Conservation (phyloP, 2,329 filamentous ascomycete species). For the Didymella pinodella region DNA sequence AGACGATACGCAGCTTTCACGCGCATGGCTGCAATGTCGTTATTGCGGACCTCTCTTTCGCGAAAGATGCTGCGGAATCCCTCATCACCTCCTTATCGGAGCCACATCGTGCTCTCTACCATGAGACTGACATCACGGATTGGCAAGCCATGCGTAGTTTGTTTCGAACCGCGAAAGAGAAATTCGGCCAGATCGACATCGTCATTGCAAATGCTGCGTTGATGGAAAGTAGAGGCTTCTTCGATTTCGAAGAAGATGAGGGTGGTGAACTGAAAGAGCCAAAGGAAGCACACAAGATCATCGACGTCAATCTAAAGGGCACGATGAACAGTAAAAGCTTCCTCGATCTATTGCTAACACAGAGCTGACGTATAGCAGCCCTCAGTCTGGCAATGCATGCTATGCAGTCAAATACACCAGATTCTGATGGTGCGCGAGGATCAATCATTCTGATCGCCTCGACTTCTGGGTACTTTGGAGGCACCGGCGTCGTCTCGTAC, state of each 20-base stretch:
- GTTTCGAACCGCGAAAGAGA: conserved; percentile 43
- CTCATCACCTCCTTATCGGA: conserved; percentile 43
- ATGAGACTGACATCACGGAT: conserved; percentile 48
- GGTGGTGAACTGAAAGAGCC: conserved; percentile 41
- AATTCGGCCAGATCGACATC: conserved; percentile 51
- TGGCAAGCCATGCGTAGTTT: conserved; percentile 50
- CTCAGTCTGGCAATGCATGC: conserved; percentile 38
- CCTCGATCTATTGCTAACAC: background rate
- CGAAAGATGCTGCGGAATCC: conserved; percentile 33
- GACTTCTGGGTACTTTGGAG: conserved; percentile 56
- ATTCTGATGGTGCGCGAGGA: conserved; percentile 35
- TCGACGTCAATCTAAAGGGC: conserved; percentile 56
- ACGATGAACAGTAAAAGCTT: conserved; percentile 54
- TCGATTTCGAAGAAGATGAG: conserved; percentile 44
- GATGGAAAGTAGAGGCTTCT: conserved; percentile 49
- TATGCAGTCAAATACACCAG: conserved; percentile 47
- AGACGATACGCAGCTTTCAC: conserved; percentile 51
- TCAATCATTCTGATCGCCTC: conserved; percentile 54
- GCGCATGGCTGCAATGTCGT: conserved; percentile 51
- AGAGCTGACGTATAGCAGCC: conserved; percentile 24
- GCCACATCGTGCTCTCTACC: conserved; percentile 44
- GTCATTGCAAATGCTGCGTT: conserved; percentile 56
- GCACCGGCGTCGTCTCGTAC: conserved; percentile 54
- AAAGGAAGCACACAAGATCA: conserved; percentile 32
- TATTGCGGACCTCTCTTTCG: conserved; percentile 48